A percentile compares a stretch with the other conserved stretches of the same genome.
Conservation (phyloP, 1,139 yeast species). For the Arxiozyma telluris region DNA sequence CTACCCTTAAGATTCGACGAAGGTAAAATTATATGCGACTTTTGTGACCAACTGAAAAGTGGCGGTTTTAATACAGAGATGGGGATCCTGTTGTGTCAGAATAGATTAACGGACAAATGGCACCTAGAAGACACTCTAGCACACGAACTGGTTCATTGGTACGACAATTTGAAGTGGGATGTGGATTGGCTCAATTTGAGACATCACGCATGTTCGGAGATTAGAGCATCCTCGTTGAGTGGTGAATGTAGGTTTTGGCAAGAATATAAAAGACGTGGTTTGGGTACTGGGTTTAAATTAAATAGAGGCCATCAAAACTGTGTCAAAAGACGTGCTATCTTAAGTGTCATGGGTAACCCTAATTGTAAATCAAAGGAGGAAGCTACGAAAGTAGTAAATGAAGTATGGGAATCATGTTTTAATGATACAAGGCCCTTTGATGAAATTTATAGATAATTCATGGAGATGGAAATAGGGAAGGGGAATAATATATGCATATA, state of each 20-base stretch:
- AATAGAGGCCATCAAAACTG: constrained; percentile 84
- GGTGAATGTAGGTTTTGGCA: constrained; percentile 93
- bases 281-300: constrained; percentile 21
- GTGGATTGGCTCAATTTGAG: constrained; percentile 75
- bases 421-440: constrained; percentile 95
- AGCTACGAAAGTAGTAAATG: constrained; percentile 72
- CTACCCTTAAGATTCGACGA: constrained; percentile 20
- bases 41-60: constrained; percentile 78
- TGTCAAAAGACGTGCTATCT: constrained; percentile 75
- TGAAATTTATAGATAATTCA: constrained; percentile 47
- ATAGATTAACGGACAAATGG: constrained; percentile 66
- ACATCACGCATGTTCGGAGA: constrained; percentile 96
- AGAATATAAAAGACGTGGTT: constrained; percentile 53
- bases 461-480: no score
- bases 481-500: background rate
- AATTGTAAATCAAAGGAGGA: constrained; percentile 60
- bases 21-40: constrained; percentile 60
- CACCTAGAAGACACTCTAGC: constrained; percentile 85
- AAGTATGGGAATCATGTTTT: constrained; percentile 89
- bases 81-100: constrained; percentile 83
- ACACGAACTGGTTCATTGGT: constrained; percentile 90
- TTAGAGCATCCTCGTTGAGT: constrained; percentile 82
- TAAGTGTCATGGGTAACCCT: constrained; percentile 83
- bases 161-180: constrained; percentile 79
- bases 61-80: constrained; percentile 91